These are phyloP conservation scores for Annulohypoxylon moriforme DNA, from an alignment of 495 filamentous ascomycete genomes.

Conservation along the genomic window DNA sequence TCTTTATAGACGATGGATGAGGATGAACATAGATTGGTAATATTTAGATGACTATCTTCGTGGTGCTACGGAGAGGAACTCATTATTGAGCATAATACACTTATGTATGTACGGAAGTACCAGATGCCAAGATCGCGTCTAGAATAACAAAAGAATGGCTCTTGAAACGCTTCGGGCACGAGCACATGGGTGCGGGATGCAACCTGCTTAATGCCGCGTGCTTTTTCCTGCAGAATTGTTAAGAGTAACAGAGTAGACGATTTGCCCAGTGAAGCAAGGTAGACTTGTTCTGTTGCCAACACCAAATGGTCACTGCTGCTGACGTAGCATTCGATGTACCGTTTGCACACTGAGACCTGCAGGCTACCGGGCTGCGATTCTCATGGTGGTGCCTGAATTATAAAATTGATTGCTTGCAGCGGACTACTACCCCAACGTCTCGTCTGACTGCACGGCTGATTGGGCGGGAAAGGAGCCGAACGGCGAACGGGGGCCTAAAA, in stretches of 20 bases:
- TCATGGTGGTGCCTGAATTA: constrained; percentile 37
- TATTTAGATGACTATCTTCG: neutral
- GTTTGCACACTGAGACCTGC: constrained; percentile 18
- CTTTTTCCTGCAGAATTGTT: constrained; percentile 4
- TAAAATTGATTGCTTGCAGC: constrained; percentile 40
- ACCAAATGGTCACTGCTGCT: neutral
- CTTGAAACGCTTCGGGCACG: constrained; percentile 33
- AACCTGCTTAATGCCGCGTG: constrained; percentile 34
- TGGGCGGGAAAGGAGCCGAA: constrained; percentile 17
- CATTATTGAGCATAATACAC: neutral
- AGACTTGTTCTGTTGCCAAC: constrained; percentile 8
- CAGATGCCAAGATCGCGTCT: constrained; percentile 28
- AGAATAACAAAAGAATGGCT: constrained; percentile 25
- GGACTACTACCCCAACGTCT: constrained; percentile 35
- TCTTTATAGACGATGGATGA: neutral
- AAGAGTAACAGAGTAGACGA: constrained; percentile 19
- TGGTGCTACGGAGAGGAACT: neutral
- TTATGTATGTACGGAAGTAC: constrained; percentile 18
- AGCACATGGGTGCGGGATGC: constrained; percentile 42
- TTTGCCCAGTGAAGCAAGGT: constrained; percentile 5
- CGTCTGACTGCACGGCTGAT: constrained; percentile 32
- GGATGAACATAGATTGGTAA: neutral
- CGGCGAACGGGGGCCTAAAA: neutral
- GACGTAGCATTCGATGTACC: constrained; percentile 8
- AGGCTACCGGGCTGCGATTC: constrained; percentile 21